phyloP scores from a whole-genome alignment of 1,284 basidiomycete species.

The Fomitopsis schrenkii region DNA sequence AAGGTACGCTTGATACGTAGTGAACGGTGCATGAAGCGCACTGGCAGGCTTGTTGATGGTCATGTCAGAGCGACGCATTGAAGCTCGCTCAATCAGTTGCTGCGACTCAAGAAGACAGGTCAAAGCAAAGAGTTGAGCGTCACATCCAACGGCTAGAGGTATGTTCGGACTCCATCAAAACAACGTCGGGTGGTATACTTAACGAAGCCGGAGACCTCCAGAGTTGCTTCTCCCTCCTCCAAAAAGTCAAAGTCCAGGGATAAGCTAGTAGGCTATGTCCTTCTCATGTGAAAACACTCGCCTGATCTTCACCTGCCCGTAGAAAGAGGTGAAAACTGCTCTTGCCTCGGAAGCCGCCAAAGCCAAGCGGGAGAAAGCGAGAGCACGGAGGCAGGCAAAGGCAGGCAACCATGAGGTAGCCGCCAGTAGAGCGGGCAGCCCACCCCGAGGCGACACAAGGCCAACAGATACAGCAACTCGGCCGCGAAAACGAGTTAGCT shows the following conservation, averaged over 20 bases:
- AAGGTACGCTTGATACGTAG: neutral
- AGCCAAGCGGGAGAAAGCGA: constrained; percentile 27
- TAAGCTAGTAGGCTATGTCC: constrained; percentile 18
- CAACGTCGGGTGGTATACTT: neutral
- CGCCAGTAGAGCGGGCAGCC: neutral
- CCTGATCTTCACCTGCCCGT: neutral
- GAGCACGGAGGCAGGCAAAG: constrained; percentile 17
- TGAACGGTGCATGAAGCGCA: no score
- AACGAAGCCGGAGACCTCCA: constrained; percentile 5
- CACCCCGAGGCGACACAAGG: neutral
- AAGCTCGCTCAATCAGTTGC: constrained; percentile 21
- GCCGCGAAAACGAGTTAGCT: constrained; percentile 1
- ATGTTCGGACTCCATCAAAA: neutral
- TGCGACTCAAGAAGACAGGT: constrained; percentile 20
- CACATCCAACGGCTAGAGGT: constrained; percentile 18
- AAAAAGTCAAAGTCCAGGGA: constrained; percentile 12
- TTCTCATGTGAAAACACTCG: neutral
- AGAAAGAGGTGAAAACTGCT: constrained; percentile 25
- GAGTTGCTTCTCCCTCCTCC: constrained; percentile 3
- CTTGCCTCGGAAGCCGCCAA: constrained; percentile 22
- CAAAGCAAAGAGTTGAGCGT: constrained; percentile 17
- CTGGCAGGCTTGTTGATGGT: neutral
- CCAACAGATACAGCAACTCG: neutral
- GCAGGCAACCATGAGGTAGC: neutral
- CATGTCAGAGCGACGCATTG: constrained; percentile 22